A percentile compares a stretch with the other conserved stretches of the same genome.
phyloP scores from a whole-genome alignment of 2,329 filamentous ascomycete genomes.

The Neonectria magnoliae region DNA sequence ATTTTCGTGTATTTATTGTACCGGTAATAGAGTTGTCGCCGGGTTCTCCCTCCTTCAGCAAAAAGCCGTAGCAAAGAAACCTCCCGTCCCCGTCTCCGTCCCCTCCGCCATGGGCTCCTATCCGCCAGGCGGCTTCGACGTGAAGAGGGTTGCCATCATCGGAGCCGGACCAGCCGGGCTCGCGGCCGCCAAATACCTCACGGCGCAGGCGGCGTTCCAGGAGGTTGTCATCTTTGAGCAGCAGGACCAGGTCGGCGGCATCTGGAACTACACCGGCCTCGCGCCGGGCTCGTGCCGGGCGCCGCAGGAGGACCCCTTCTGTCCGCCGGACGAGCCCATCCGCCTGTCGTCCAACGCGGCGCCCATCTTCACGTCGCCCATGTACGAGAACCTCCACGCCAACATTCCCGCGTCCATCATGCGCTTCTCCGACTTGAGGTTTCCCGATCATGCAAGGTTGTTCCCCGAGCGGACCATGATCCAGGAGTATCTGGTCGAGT shows the following conservation, averaged over 20 bases:
- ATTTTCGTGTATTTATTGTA: slow-evolving; percentile 26
- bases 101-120: slow-evolving; percentile 44
- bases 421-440: slow-evolving; percentile 77
- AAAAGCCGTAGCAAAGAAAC: not conserved
- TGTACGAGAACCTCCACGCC: slow-evolving; percentile 85
- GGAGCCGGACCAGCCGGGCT: slow-evolving; percentile 86
- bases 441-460: slow-evolving; percentile 71
- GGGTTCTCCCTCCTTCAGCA: slow-evolving; percentile 4
- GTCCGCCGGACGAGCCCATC: slow-evolving; percentile 70
- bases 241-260: slow-evolving; percentile 77
- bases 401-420: slow-evolving; percentile 88
- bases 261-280: slow-evolving; percentile 81
- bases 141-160: slow-evolving; percentile 77
- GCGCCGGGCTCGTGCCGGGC: slow-evolving; percentile 61
- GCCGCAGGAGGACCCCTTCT: slow-evolving; percentile 75
- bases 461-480: slow-evolving; percentile 80
- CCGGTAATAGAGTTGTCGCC: slow-evolving; percentile 9
- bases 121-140: slow-evolving; percentile 52
- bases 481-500: slow-evolving; percentile 76
- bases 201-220: slow-evolving; percentile 73
- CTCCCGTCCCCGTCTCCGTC: not conserved
- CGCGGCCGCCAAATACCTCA: slow-evolving; percentile 81
- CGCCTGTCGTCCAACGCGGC: slow-evolving; percentile 53
- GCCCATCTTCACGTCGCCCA: slow-evolving; percentile 79
- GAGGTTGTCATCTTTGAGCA: slow-evolving; percentile 85